Base-by-base conservation (phyloP, 2,329 filamentous ascomycete genomes). In the Aspergillus eucalypticola region DNA sequence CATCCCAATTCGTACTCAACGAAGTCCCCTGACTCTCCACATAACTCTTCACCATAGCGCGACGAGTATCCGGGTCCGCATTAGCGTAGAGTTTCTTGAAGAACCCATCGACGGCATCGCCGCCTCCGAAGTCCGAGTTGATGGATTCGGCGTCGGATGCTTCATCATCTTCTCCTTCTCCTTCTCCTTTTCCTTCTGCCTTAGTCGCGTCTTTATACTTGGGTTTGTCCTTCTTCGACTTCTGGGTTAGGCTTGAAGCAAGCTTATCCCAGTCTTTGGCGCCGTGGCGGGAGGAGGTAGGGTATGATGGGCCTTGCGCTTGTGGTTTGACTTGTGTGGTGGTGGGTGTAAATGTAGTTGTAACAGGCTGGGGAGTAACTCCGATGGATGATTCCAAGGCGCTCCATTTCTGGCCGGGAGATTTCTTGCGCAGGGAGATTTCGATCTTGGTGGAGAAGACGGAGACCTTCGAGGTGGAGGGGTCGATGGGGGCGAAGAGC, bases 31-130 rank as follows among this genome's bases (percentile, higher is more conserved):
- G 95, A 76, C 93, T 97, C 82, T 99, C 94, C 13, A 87, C 83
- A 71, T 91, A 98, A 72, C 91, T 96, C 85, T 99, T 99, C 87
- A 96, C 91, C 95, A 99, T 99, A 8, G 95, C 95, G 2, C 92
- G 87, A 72, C 88, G 87, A 60, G 91, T 91, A 68, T 99, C 94
- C 0, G 88, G 86, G 52, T 89, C 87, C 0, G 91, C 88, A 38
- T 81, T 82, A 64, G 89, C 87, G 78, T 94, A 98, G 1, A 99
- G 81, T 70, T 90, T 88, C 82, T 96, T 95, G 82, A 99, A 99
- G 79, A 97, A 98, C 10, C 76, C 73, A 68, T 96, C 90, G 8
- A 92, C 87, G 27, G 89, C 86, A 60, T 89, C 86, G 1, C 82
- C 84, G 21, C 78, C 62, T 5, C 81, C 79, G 27, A 80, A 77